Evolutionary conservation across 2,329 filamentous ascomycete species (phyloP).

Genomic region (Neopestalotiopsis sp.): DNA sequence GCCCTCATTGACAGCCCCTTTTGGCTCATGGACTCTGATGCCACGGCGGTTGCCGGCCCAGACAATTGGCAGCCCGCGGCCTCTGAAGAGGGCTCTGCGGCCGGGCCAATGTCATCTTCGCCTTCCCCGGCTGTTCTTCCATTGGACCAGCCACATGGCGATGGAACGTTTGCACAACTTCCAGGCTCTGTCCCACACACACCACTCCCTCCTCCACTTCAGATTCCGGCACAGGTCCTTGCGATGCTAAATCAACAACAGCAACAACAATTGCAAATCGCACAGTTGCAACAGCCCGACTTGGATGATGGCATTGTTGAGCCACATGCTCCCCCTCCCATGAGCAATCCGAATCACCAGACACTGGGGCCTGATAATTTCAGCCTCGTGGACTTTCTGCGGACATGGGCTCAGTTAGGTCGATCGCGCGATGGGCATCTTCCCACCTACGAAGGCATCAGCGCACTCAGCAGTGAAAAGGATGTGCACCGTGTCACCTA

Average conservation of each 20-base stretch:
- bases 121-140: not conserved
- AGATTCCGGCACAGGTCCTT: too few relatives aligned
- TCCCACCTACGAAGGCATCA: not conserved
- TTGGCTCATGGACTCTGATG: not conserved
- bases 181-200: not conserved
- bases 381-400: conserved; percentile 55
- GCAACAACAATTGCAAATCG: not conserved
- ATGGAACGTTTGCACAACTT: not conserved
- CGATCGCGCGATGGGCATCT: not conserved
- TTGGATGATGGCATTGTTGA: conserved; percentile 24
- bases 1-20: not conserved
- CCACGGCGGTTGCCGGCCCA: not conserved
- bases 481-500: conserved; percentile 40
- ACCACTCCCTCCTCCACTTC: not conserved
- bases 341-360: conserved; percentile 39
- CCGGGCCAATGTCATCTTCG: not conserved
- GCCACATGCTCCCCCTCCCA: conserved; percentile 35
- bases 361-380: conserved; percentile 55
- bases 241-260: not conserved
- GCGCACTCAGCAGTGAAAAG: conserved; percentile 30
- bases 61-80: not conserved
- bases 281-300: conserved; percentile 11
- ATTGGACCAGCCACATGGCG: not conserved
- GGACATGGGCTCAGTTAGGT: conserved; percentile 46
- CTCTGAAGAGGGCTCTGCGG: not conserved